Evolutionary conservation across 148 eudicot genomes (phyloP), one percentile per base, ranked within the genome.

Genomic region (Diospyros lotus): DNA sequence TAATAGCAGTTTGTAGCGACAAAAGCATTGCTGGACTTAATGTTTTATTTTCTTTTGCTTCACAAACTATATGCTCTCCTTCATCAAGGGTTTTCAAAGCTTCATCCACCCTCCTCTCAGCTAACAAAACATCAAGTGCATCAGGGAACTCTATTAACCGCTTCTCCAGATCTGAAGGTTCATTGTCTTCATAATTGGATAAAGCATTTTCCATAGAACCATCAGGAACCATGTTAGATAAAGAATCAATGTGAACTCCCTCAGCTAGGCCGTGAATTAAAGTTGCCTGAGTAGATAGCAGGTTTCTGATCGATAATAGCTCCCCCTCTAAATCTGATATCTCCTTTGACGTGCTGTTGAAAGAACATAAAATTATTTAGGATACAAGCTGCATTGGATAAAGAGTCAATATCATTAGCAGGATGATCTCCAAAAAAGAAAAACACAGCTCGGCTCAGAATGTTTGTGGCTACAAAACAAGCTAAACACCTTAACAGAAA

Each of bases 271-370:
- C 89, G 80, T 95, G 98, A 77, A 95, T 89, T 78, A 92, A 80
- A 79, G 96, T 80, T 62, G 96, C 94, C 85, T 95, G 98, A 79
- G 98, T 92, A 77, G 98, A 87, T 69, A 95, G 82, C 79, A 95
- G 88, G 80, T 90, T 95, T 89, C 94, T 89, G 71, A 95, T 95
- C 12, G 98, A 95, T 48, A 87, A 87, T 75, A 95, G 98, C 84
- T 95, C 98, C 78, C 98, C 98, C 78, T 95, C 97, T 77, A 95
- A 78, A 85, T 95, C 98, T 69, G 98, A 95, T 77, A 94, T 92
- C 87, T 95, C 98, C 86, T 92, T 95, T 40, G 98, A 88, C 67
- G 97, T 95, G 60, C 97, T 95, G 89, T 83, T 79, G n/a, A 68
- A 54, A 39, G 41, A 70, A 72, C 44, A 53, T 18, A 28, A 28